Evolutionary conservation across 176 grass and related monocot genomes (phyloP).

Genomic region (Canna indica): DNA sequence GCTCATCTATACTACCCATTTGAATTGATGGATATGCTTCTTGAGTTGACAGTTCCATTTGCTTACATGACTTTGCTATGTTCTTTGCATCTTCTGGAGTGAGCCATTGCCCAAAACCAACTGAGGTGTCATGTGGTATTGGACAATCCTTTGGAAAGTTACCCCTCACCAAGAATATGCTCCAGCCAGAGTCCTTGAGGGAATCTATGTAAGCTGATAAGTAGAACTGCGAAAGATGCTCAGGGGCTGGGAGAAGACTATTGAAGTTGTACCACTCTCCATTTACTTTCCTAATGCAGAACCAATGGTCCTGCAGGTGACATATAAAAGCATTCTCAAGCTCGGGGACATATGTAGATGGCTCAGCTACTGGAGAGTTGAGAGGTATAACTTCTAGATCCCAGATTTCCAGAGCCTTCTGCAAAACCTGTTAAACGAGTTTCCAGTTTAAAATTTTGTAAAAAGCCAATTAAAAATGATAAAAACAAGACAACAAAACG

Average conservation of each 20-base stretch:
- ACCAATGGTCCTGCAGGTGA: slow-evolving; percentile 90
- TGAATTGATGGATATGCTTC: slow-evolving; percentile 26
- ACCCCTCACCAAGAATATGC: slow-evolving; percentile 76
- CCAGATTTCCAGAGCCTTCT: slow-evolving; percentile 94
- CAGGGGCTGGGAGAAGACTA: slow-evolving; percentile 87
- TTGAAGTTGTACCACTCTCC: slow-evolving; percentile 97
- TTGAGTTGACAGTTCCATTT: slow-evolving; percentile 28
- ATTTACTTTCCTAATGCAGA: slow-evolving; percentile 93
- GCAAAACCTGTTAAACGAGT: slow-evolving; percentile 50
- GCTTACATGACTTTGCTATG: slow-evolving; percentile 67
- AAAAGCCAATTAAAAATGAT: not conserved
- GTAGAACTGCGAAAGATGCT: slow-evolving; percentile 93
- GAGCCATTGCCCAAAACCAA: slow-evolving; percentile 85
- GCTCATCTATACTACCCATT: slow-evolving; percentile 54
- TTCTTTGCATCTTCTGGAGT: slow-evolving; percentile 64
- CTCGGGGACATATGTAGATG: slow-evolving; percentile 67
- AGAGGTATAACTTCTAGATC: slow-evolving; percentile 82
- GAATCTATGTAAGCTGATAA: slow-evolving; percentile 76
- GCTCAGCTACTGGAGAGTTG: slow-evolving; percentile 50
- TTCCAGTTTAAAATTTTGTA: slow-evolving; percentile 9
- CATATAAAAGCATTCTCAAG: slow-evolving; percentile 90
- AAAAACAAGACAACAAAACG: not conserved
- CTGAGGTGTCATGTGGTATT: slow-evolving; percentile 49
- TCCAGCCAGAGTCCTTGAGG: slow-evolving; percentile 91
- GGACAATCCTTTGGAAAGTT: slow-evolving; percentile 86